Base-by-base conservation (phyloP, 805 yeast genomes). In the Schwanniomyces polymorphus region DNA sequence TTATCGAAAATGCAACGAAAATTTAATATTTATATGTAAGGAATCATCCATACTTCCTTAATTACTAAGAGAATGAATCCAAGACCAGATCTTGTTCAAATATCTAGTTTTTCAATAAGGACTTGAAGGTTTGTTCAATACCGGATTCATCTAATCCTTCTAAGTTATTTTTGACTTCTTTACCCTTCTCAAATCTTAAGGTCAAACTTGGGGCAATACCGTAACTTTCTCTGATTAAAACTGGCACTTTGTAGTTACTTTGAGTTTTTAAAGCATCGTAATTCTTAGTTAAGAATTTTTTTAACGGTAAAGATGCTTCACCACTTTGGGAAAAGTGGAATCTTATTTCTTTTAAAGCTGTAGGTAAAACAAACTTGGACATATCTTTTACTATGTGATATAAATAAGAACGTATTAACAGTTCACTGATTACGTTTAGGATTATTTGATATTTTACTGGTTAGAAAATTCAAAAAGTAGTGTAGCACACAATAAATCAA, bases 291-390 rank as follows among this genome's bases (percentile, higher is more conserved):
- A 89, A 71, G 60, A 85, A 89, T 14, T 79, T 68, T 66, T 89
- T 82, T 57, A 88, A 72, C 7, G 86, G 82, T 8, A 72, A 75
- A 11, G 91, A 81, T 5, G 88, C 81, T 52, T 81, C 81, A n/a
- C 87, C 86, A n/a, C 85, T 77, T 67, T 86, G 94, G 27, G 90
- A 85, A 53, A 88, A 75, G 61, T 88, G 90, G 69, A 88, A 86
- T 67, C 96, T 80, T 60, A 89, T 75, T 74, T 89, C 96, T 63
- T 77, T 87, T 54, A 88, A 77, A 9, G 87, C 79, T 28, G 69
- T 64, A n/a, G 84, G 80, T 47, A 74, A 59, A 28, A 69, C 67
- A 51, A 65, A 73, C 52, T 71, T 74, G 38, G 78, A 68, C 77
- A 72, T 72, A 33, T 31, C 21, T 31, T 14, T 31, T 21, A 14